Evolutionary conservation across 164 flowering plant genomes (phyloP).

Genomic region (Sextonia rubra): DNA sequence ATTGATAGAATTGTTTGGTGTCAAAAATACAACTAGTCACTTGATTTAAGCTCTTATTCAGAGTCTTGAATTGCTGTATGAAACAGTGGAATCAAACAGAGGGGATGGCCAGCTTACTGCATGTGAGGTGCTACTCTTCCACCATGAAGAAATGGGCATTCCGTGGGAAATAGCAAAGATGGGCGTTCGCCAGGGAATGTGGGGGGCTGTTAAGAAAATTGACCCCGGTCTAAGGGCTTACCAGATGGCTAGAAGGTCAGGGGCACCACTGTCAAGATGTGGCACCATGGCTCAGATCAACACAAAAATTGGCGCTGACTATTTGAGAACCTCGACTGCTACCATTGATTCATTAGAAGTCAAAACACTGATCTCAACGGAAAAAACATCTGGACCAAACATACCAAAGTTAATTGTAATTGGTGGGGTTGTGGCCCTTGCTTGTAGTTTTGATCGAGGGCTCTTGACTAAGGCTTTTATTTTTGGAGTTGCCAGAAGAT

Average conservation of each 20-base stretch:
- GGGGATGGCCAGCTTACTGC: slow-evolving; percentile 54
- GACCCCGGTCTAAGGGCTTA: slow-evolving; percentile 60
- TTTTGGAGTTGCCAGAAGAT: slow-evolving; percentile 76
- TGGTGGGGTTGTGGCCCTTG: slow-evolving; percentile 70
- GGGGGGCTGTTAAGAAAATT: slow-evolving; percentile 71
- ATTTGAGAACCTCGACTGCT: slow-evolving; percentile 38
- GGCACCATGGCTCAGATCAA: slow-evolving; percentile 58
- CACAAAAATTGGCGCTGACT: slow-evolving; percentile 49
- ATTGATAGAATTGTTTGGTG: neutral
- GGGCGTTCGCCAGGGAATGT: slow-evolving; percentile 75
- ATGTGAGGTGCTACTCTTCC: slow-evolving; percentile 77
- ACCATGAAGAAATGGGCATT: slow-evolving; percentile 85
- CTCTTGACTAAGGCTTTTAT: slow-evolving; percentile 80
- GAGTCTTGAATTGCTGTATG: neutral
- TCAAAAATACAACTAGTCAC: too few species aligned
- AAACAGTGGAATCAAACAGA: slow-evolving; percentile 55
- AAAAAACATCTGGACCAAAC: slow-evolving; percentile 38
- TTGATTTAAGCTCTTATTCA: neutral
- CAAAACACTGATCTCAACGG: slow-evolving; percentile 20
- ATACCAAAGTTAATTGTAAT: slow-evolving; percentile 58
- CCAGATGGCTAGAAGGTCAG: slow-evolving; percentile 44
- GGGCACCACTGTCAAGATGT: slow-evolving; percentile 34
- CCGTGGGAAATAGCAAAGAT: slow-evolving; percentile 76
- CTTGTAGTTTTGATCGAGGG: slow-evolving; percentile 72
- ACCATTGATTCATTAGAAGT: slow-evolving; percentile 21